A percentile compares a stretch with the other conserved stretches of the same genome.
Conservation (phyloP, 2,329 filamentous ascomycete species). For the Aspergillus ruber region DNA sequence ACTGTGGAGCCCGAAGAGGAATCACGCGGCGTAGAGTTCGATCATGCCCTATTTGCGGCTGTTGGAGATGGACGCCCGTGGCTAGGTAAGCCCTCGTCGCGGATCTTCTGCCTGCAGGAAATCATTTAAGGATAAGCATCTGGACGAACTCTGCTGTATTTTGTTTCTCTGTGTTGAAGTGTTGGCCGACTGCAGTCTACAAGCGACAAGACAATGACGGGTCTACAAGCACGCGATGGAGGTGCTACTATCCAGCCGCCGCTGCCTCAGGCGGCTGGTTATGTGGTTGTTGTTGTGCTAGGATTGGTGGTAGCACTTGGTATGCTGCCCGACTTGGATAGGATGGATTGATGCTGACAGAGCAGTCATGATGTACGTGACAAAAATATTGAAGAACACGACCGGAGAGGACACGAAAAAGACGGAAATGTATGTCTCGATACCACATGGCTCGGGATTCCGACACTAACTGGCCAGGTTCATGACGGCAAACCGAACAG, state of each 20-base stretch:
- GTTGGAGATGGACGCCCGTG: neutral
- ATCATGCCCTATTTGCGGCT: neutral
- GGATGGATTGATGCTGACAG: neutral
- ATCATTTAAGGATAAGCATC: neutral
- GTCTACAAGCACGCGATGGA: constrained; percentile 10
- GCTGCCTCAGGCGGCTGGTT: constrained; percentile 36
- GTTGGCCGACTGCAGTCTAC: neutral
- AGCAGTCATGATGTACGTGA: constrained; percentile 43
- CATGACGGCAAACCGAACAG: constrained; percentile 49
- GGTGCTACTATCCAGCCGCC: constrained; percentile 23
- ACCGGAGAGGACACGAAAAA: constrained; percentile 48
- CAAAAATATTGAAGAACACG: constrained; percentile 43
- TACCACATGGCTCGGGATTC: neutral
- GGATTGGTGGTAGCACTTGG: constrained; percentile 37
- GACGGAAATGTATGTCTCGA: constrained; percentile 42
- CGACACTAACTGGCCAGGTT: constrained; percentile 29
- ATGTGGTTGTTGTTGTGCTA: constrained; percentile 38
- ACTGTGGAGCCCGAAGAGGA: constrained; percentile 4
- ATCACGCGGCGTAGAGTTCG: neutral
- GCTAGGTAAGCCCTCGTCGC: neutral
- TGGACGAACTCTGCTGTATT: neutral
- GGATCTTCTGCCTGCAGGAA: neutral
- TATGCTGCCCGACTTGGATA: constrained; percentile 8
- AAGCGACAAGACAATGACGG: constrained; percentile 7
- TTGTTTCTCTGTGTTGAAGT: neutral